A percentile compares a stretch with the other conserved stretches of the same genome.
phyloP scores from a whole-genome alignment of 2,329 filamentous ascomycete species.

The Bipolaris cookei region DNA sequence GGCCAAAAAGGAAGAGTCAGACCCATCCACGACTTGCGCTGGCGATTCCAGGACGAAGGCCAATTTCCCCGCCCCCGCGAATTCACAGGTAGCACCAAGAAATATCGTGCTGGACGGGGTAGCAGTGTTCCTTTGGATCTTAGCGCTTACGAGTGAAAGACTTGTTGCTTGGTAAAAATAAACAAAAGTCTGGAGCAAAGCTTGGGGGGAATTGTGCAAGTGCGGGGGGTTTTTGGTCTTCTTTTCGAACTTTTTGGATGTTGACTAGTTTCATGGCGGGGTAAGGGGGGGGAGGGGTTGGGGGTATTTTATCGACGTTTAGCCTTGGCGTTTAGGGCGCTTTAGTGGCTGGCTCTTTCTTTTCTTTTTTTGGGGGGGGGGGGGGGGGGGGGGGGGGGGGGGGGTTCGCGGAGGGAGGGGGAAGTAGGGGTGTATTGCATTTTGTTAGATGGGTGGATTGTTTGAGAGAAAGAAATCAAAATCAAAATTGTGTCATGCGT shows the following conservation, averaged over 20 bases:
- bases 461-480: neutral
- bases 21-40: conserved; percentile 77
- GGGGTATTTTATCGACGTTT: conserved; percentile 19
- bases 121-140: conserved; percentile 94
- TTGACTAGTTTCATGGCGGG: conserved; percentile 1
- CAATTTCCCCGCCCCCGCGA: conserved; percentile 84
- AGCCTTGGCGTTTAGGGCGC: conserved; percentile 28
- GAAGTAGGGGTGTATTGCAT: too few relatives aligned
- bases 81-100: conserved; percentile 74
- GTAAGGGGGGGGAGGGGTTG: too few relatives aligned
- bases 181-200: too few relatives aligned
- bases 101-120: conserved; percentile 87
- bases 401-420: too few relatives aligned
- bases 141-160: conserved; percentile 61
- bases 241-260: conserved; percentile 4
- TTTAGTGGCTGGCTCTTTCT: neutral
- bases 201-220: neutral
- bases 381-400: too few relatives aligned
- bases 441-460: neutral
- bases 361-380: too few relatives aligned
- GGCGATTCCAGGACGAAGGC: conserved; percentile 84
- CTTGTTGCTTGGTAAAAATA: too few relatives aligned
- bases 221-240: conserved; percentile 11
- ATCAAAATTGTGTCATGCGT: neutral
- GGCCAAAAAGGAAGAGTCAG: conserved; percentile 48